Evolutionary conservation across 805 yeast species (phyloP).

Genomic region (Myxozyma kluyveri): DNA sequence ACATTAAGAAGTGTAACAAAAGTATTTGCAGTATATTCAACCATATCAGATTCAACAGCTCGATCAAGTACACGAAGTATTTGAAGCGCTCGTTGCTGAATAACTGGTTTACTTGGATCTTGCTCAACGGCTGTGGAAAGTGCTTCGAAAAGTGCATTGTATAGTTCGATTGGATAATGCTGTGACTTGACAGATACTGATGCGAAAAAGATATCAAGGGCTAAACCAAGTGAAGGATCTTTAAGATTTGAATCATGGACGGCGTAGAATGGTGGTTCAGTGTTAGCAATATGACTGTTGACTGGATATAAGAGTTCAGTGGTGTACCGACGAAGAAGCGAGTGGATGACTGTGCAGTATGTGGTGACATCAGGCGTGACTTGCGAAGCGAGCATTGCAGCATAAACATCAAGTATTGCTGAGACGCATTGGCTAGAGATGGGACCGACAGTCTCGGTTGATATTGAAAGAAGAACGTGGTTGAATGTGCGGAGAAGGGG

Average conservation of each 20-base stretch:
- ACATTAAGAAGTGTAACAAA: conserved; percentile 30
- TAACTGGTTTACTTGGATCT: background rate
- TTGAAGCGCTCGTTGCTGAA: background rate
- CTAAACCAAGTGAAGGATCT: conserved; percentile 31
- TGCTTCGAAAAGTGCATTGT: conserved; percentile 28
- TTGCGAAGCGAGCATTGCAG: conserved; percentile 17
- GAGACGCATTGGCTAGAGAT: conserved; percentile 1
- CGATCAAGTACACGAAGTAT: conserved; percentile 6
- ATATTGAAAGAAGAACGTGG: conserved; percentile 10
- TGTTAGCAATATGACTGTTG: conserved; percentile 5
- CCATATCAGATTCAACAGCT: conserved; percentile 5
- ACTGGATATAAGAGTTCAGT: conserved; percentile 4
- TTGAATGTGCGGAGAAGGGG: conserved; percentile 12
- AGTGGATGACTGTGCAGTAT: conserved; percentile 14
- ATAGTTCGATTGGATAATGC: conserved; percentile 27
- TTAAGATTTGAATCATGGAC: conserved; percentile 7
- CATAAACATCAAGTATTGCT: conserved; percentile 12
- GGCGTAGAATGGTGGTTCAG: conserved; percentile 11
- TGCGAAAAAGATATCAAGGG: conserved; percentile 37
- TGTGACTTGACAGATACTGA: conserved; percentile 30
- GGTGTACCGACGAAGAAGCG: conserved; percentile 14
- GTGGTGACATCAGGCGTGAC: conserved; percentile 23
- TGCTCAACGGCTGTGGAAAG: conserved; percentile 15
- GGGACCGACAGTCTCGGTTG: background rate
- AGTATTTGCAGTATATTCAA: conserved; percentile 23